These are phyloP conservation scores for Aquilaria agallochum DNA, from an alignment of 441 rosid species.

Conservation along the genomic window DNA sequence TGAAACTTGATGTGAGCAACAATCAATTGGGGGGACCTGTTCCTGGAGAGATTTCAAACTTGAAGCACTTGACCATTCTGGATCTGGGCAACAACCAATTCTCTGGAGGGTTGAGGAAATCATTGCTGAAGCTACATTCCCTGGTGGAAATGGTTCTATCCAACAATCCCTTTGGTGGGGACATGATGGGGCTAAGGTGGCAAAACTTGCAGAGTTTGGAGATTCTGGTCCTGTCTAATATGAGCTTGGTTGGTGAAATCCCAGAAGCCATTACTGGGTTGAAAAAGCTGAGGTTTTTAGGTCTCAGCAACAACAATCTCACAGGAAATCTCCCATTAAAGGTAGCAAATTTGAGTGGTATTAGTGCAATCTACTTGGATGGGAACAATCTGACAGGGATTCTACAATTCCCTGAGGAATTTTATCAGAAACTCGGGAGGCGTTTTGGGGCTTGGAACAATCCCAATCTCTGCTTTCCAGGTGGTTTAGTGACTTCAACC, in stretches of 20 bases:
- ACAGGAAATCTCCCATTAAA: slow-evolving; percentile 48
- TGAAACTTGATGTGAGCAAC: slow-evolving; percentile 87
- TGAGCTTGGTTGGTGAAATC: slow-evolving; percentile 57
- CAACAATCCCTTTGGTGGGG: slow-evolving; percentile 57
- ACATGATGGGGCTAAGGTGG: slow-evolving; percentile 51
- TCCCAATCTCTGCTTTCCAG: slow-evolving; percentile 65
- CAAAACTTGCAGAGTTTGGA: slow-evolving; percentile 44
- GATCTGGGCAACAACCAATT: slow-evolving; percentile 70
- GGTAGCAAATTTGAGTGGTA: slow-evolving; percentile 59
- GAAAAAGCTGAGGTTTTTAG: slow-evolving; percentile 70
- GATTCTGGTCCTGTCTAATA: slow-evolving; percentile 61
- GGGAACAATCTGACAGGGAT: slow-evolving; percentile 85
- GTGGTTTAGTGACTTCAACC: slow-evolving; percentile 25
- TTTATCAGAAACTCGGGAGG: slow-evolving; percentile 67
- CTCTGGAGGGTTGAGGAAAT: slow-evolving; percentile 54
- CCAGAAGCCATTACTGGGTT: slow-evolving; percentile 55
- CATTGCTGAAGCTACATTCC: slow-evolving; percentile 52
- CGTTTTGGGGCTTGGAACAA: slow-evolving; percentile 90
- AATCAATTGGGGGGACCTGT: slow-evolving; percentile 56
- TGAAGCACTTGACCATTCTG: slow-evolving; percentile 71
- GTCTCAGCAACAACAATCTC: slow-evolving; percentile 73
- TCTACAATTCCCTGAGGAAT: slow-evolving; percentile 48
- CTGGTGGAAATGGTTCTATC: slow-evolving; percentile 68
- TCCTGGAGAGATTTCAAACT: slow-evolving; percentile 38
- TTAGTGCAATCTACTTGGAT: slow-evolving; percentile 58